These are phyloP conservation scores for Sporobolomyces phaffii DNA, from an alignment of 768 basidiomycete species.

Conservation along the genomic window DNA sequence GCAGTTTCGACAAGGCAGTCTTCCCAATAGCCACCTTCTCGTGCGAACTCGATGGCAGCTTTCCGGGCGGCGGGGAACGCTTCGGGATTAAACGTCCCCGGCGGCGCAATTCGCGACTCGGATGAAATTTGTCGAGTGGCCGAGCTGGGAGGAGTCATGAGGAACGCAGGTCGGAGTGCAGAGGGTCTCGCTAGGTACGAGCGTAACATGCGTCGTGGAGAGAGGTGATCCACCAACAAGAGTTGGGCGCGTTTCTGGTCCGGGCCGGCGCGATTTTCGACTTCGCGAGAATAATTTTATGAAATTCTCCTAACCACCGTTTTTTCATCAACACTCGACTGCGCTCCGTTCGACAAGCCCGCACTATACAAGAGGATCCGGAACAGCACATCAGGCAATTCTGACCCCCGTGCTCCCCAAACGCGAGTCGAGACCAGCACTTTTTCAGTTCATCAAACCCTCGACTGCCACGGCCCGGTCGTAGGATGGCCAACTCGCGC, in stretches of 20 bases:
- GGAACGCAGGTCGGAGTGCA: not conserved
- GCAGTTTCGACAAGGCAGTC: conserved; percentile 4
- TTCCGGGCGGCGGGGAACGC: not conserved
- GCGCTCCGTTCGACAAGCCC: no score
- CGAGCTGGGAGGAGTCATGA: not conserved
- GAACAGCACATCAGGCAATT: no score
- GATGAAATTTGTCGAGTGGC: no score
- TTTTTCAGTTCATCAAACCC: not conserved
- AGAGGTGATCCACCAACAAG: no score
- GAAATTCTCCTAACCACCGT: no score
- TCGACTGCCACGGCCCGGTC: not conserved
- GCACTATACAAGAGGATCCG: no score
- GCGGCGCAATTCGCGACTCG: not conserved
- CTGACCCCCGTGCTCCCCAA: no score
- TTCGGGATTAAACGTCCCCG: not conserved
- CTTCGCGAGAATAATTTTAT: no score
- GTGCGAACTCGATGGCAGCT: not conserved
- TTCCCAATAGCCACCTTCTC: not conserved
- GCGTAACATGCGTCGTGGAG: not conserved
- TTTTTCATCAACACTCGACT: no score
- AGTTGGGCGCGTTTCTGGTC: no score
- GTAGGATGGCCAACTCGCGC: conserved; percentile 15
- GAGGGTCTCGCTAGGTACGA: not conserved
- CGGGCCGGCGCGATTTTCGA: no score
- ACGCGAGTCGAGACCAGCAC: no score